Percentiles rank a stretch among this genome's conserved stretches.
phyloP scores from a whole-genome alignment of 1,284 basidiomycete species.

The Sporisorium iseilematis-ciliati region DNA sequence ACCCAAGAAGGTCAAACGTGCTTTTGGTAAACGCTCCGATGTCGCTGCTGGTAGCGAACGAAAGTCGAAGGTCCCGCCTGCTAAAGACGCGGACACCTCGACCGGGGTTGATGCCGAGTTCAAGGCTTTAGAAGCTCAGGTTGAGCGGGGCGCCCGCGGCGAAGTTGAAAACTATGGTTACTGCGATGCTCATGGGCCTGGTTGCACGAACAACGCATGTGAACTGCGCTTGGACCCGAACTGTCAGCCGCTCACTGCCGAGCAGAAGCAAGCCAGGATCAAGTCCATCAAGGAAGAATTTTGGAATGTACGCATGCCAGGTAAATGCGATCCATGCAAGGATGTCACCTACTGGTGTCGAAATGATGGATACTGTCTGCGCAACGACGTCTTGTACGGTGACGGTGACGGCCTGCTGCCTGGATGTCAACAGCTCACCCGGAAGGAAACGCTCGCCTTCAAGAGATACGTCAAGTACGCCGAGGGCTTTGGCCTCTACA shows the following conservation, averaged over 20 bases:
- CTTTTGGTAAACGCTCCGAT: slow-evolving; percentile 2
- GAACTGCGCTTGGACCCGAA: neutral
- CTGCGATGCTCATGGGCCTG: neutral
- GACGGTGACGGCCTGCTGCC: too few species aligned
- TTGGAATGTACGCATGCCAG: neutral
- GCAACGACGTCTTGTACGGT: neutral
- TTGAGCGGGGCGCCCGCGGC: too few species aligned
- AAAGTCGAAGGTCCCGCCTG: neutral
- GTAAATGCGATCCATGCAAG: neutral
- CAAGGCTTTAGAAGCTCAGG: too few species aligned
- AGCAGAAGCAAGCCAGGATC: neutral
- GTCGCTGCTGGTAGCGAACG: neutral
- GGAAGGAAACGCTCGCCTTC: neutral
- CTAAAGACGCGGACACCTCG: too few species aligned
- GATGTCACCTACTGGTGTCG: neutral
- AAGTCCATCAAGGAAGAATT: neutral
- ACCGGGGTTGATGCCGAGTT: too few species aligned
- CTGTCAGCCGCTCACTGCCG: neutral
- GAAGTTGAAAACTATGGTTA: too few species aligned
- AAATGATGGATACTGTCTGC: neutral
- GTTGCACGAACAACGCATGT: neutral
- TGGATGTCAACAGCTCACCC: neutral
- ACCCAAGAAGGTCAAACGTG: neutral
- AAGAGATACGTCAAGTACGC: neutral
- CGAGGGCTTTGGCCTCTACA: neutral